These are phyloP conservation scores for Polygonum maritimum DNA, from an alignment of 148 eudicot species.

Conservation along the genomic window DNA sequence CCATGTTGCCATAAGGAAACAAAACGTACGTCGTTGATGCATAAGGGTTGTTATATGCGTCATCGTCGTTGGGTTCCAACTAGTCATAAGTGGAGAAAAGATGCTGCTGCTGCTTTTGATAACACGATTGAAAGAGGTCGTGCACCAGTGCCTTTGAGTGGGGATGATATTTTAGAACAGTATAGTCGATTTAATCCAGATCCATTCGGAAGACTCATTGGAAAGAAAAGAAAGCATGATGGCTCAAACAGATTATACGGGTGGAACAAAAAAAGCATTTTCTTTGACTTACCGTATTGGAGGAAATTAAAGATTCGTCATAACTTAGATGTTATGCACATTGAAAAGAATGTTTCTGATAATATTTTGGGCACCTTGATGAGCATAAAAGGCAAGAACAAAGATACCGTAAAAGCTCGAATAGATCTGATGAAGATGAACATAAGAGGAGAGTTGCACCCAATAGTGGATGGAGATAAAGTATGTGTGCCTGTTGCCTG, in stretches of 20 bases:
- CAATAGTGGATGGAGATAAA: neutral
- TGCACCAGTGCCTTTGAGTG: conserved; percentile 1
- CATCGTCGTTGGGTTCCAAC: neutral
- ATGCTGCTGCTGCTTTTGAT: neutral
- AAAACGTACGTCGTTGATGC: neutral
- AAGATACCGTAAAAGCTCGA: neutral
- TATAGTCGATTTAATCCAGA: neutral
- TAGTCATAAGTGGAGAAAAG: conserved; percentile 1
- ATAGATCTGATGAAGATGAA: neutral
- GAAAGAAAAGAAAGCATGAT: neutral
- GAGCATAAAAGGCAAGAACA: conserved; percentile 6
- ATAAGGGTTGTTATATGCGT: neutral
- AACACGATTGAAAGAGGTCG: neutral
- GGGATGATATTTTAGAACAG: neutral
- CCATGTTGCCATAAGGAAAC: neutral
- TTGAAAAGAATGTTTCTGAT: conserved; percentile 7
- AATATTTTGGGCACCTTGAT: conserved; percentile 5
- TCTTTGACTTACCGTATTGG: neutral
- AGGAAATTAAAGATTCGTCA: conserved; percentile 5
- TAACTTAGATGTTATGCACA: conserved; percentile 7
- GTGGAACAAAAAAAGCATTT: neutral
- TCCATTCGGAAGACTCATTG: neutral
- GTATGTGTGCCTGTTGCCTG: neutral
- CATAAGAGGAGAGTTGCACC: neutral
- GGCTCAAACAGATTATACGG: neutral